Evolutionary conservation across 2,329 filamentous ascomycete genomes (phyloP).

Genomic region (Cordyceps cateniannulata): DNA sequence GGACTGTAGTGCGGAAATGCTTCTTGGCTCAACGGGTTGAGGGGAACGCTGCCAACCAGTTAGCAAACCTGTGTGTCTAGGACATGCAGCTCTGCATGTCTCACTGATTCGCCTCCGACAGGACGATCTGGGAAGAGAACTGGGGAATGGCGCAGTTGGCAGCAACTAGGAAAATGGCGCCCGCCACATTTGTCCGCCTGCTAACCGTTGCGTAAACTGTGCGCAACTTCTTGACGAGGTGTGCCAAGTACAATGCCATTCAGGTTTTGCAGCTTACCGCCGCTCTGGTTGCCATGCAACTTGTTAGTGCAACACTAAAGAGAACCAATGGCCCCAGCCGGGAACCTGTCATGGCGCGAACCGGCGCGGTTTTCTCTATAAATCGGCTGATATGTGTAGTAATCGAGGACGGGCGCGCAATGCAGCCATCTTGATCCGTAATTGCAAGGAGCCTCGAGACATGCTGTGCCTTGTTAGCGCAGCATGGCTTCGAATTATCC

Average conservation of each 20-base stretch:
- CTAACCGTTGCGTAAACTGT: not conserved
- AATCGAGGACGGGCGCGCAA: not conserved
- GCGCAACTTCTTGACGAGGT: not conserved
- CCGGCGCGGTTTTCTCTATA: not conserved
- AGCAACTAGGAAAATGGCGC: not conserved
- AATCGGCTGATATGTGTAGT: not conserved
- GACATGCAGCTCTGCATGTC: slow-evolving; percentile 31
- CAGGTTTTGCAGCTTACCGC: not conserved
- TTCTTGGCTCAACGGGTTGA: not conserved
- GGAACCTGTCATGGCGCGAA: not conserved
- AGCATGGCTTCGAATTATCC: not conserved
- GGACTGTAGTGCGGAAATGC: not conserved
- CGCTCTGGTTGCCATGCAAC: not conserved
- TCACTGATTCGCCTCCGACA: slow-evolving; percentile 29
- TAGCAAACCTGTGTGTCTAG: slow-evolving; percentile 24
- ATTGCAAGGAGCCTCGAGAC: slow-evolving; percentile 5
- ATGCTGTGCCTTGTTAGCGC: not conserved
- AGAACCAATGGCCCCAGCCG: not conserved
- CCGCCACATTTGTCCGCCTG: not conserved
- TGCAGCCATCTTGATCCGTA: not conserved
- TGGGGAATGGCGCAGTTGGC: not conserved
- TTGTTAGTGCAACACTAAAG: not conserved
- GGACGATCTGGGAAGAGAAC: slow-evolving; percentile 22
- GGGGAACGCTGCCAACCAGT: not conserved
- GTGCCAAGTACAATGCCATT: not conserved